phyloP scores from a whole-genome alignment of 805 yeast species.

The Ogataea saltuana region DNA sequence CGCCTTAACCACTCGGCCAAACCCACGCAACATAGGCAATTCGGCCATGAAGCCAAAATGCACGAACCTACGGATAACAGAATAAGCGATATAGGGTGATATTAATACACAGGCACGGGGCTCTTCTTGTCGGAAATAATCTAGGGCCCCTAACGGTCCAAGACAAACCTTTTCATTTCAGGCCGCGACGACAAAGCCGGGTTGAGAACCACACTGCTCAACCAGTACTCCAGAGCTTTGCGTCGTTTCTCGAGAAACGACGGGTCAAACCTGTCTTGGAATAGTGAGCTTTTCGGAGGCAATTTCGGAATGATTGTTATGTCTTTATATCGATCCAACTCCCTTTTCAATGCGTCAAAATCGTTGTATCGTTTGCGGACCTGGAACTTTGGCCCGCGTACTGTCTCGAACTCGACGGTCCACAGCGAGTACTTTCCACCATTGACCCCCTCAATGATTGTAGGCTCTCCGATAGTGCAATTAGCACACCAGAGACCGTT shows the following conservation, averaged over 20 bases:
- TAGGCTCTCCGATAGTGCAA: conserved; percentile 36
- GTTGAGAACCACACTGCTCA: conserved; percentile 54
- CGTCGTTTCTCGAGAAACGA: conserved; percentile 56
- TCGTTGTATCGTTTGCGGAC: conserved; percentile 67
- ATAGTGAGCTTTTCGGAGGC: conserved; percentile 48
- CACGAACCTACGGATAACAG: no score
- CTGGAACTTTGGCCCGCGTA: conserved; percentile 40
- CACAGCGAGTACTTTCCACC: conserved; percentile 34
- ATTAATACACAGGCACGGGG: no score
- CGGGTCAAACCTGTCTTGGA: conserved; percentile 29
- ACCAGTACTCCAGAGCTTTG: conserved; percentile 59
- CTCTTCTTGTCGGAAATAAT: neutral
- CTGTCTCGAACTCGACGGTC: conserved; percentile 31
- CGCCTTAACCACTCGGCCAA: neutral
- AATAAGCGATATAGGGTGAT: no score
- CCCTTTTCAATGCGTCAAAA: conserved; percentile 48
- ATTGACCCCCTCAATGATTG: conserved; percentile 29
- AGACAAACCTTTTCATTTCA: conserved; percentile 43
- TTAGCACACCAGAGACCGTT: conserved; percentile 31
- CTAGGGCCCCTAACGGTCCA: conserved; percentile 1
- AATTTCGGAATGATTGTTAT: conserved; percentile 44
- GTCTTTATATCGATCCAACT: conserved; percentile 42
- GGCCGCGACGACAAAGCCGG: conserved; percentile 43
- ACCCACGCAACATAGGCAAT: no score
- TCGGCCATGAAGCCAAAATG: no score